Base-by-base conservation (phyloP, 495 filamentous ascomycete species). In the Penicillium antarcticum region DNA sequence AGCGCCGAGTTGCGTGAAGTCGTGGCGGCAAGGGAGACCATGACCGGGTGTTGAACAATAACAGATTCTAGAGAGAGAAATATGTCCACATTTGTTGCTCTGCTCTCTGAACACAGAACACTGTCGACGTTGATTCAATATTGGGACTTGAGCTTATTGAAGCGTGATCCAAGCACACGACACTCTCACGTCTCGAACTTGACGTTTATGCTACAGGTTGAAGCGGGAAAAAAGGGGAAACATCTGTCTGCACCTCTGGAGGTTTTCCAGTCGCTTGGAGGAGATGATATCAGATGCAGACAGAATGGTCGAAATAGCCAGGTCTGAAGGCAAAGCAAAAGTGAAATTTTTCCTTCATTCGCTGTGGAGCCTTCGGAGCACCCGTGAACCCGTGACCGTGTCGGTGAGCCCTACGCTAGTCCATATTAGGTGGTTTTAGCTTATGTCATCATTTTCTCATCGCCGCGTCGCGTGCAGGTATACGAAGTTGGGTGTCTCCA, bases 11-110 rank as follows among this genome's bases (percentile, higher is more conserved):
- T 63, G 61, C 56, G 64, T 42, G 65, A 61, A 46, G 67, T 52
- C 32, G 70, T 66, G 54, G 71, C 67, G 54, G 71, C 67, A 53
- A 78, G 58, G 53, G 70, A 70, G 42, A 73, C 72, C 74, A 78
- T 78, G 61, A 55, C 64, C 59, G 51, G 41, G 47, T 43, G 40
- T 42, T 52, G 39, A 24, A 36, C 51, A 26, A 41, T 12, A 52
- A 52, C 45, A 4, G 11, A 38, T 35, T 49, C 40, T 48, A 47
- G 42, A 40, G 23, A 48, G 39, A 45, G 31, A 19, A 42, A 12
- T 17, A 37, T 49, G 14, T 54, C 50, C 54, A 65, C 65, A 74
- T 69, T 48, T 51, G 48, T 21, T 55, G 43, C 24, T 34, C 47
- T 34, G 48, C 16, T 51, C 42, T 53, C 45, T 35, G 18, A 40